A percentile compares a stretch with the other conserved stretches of the same genome.
phyloP scores from a whole-genome alignment of 2,329 filamentous ascomycete species.

The Fusarium setosum region DNA sequence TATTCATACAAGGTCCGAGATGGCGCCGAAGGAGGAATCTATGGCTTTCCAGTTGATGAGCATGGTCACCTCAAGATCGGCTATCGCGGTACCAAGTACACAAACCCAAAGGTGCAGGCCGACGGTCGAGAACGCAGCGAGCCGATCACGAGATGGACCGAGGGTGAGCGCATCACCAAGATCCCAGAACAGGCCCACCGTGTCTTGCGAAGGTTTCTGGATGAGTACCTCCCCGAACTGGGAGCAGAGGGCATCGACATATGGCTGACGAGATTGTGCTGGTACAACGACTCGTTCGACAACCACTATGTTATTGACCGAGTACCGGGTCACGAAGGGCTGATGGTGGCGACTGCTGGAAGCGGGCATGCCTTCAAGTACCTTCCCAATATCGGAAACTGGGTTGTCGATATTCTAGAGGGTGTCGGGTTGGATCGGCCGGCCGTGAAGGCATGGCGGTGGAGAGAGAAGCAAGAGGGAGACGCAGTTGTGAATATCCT shows the following conservation, averaged over 20 bases:
- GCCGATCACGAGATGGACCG: slow-evolving; percentile 53
- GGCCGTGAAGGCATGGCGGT: slow-evolving; percentile 14
- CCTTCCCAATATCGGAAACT: slow-evolving; percentile 66
- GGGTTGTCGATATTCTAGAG: slow-evolving; percentile 57
- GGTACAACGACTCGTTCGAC: slow-evolving; percentile 49
- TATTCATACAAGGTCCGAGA: slow-evolving; percentile 17
- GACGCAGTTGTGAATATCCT: slow-evolving; percentile 9
- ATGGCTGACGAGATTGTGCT: slow-evolving; percentile 47
- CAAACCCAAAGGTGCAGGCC: slow-evolving; percentile 52
- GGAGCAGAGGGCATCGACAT: slow-evolving; percentile 47
- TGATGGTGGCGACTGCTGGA: slow-evolving; percentile 71
- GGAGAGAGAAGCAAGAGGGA: not conserved
- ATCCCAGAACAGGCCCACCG: slow-evolving; percentile 44
- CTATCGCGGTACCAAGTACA: slow-evolving; percentile 63
- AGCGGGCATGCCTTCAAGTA: slow-evolving; percentile 73
- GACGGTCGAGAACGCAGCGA: slow-evolving; percentile 53
- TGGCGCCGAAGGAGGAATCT: slow-evolving; percentile 53
- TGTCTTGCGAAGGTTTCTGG: slow-evolving; percentile 48
- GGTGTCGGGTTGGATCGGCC: slow-evolving; percentile 7
- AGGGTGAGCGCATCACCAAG: slow-evolving; percentile 31
- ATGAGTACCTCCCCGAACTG: slow-evolving; percentile 57
- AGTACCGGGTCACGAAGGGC: slow-evolving; percentile 63
- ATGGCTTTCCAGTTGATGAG: slow-evolving; percentile 59
- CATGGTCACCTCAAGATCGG: slow-evolving; percentile 60
- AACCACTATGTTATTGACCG: slow-evolving; percentile 48